A percentile compares a stretch with the other conserved stretches of the same genome.
These are phyloP conservation scores for Gypsophila paniculata DNA, from an alignment of 179 eudicot genomes.

Conservation along the genomic window DNA sequence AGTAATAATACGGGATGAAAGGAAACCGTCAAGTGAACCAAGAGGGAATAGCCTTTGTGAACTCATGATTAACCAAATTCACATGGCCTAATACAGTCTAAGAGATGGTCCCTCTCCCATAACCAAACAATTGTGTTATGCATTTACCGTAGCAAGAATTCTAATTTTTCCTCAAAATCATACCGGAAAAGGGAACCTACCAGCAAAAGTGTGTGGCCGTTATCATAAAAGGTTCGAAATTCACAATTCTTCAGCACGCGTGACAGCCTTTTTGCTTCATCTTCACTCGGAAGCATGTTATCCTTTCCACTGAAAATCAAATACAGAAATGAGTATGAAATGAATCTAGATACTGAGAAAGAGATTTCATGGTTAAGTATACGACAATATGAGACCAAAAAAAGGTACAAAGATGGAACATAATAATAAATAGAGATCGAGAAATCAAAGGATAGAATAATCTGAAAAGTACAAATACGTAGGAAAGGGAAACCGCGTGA, in stretches of 20 bases:
- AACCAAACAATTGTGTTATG: background rate
- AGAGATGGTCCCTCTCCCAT: background rate
- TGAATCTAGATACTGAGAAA: background rate
- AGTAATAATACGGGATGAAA: no score
- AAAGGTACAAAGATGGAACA: background rate
- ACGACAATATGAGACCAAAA: background rate
- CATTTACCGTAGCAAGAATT: background rate
- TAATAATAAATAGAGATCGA: background rate
- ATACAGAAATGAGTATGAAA: background rate
- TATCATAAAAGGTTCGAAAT: slow-evolving; percentile 50
- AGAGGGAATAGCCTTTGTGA: no score
- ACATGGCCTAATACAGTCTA: background rate
- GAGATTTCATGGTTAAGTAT: background rate
- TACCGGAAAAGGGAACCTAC: slow-evolving; percentile 33
- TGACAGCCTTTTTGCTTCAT: slow-evolving; percentile 67
- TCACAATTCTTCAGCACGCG: slow-evolving; percentile 45
- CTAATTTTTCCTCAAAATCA: background rate
- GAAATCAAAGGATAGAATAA: no score
- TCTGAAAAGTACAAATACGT: no score
- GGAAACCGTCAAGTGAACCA: no score
- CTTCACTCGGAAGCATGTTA: slow-evolving; percentile 58
- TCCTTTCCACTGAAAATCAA: slow-evolving; percentile 65
- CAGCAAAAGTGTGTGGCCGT: slow-evolving; percentile 69
- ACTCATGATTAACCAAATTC: no score
- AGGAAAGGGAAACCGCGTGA: no score